Evolutionary conservation across 805 yeast species (phyloP).

Genomic region (Blastobotrys terrestris): DNA sequence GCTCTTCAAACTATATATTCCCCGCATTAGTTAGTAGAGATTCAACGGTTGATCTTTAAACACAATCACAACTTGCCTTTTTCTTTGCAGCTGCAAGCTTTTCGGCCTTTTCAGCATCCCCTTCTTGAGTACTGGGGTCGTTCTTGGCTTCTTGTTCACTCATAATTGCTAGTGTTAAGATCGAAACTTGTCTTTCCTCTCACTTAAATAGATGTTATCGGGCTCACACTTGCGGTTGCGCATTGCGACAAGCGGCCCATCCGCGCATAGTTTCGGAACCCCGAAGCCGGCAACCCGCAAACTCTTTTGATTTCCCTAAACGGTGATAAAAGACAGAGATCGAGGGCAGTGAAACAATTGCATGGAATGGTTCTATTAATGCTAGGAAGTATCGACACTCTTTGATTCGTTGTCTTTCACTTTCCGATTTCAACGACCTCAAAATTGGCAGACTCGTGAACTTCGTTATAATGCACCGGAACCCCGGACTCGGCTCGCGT

Average conservation of each 20-base stretch:
- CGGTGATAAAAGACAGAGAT: too few relatives aligned
- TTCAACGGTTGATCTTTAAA: not conserved
- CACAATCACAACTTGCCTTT: conserved; percentile 37
- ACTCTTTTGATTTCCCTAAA: not conserved
- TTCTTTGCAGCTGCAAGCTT: conserved; percentile 70
- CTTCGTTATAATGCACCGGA: too few relatives aligned
- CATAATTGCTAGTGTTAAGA: not conserved
- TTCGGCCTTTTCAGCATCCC: conserved; percentile 43
- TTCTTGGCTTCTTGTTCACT: not conserved
- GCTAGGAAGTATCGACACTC: too few relatives aligned
- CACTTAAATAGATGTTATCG: not conserved
- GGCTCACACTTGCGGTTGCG: not conserved
- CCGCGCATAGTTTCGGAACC: conserved; percentile 1
- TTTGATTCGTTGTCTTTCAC: not conserved
- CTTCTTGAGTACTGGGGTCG: conserved; percentile 8
- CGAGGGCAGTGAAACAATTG: too few relatives aligned
- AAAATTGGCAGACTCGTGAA: too few relatives aligned
- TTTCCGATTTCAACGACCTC: not conserved
- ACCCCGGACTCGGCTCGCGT: too few relatives aligned
- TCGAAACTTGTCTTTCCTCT: conserved; percentile 1
- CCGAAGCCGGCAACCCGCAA: not conserved
- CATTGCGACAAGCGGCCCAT: not conserved
- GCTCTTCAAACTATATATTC: conserved; percentile 47
- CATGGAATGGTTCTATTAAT: too few relatives aligned
- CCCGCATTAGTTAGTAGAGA: not conserved